Evolutionary conservation across 78 protist species (phyloP), one percentile per base, ranked within the genome.

Genomic region (Acrasis kona): DNA sequence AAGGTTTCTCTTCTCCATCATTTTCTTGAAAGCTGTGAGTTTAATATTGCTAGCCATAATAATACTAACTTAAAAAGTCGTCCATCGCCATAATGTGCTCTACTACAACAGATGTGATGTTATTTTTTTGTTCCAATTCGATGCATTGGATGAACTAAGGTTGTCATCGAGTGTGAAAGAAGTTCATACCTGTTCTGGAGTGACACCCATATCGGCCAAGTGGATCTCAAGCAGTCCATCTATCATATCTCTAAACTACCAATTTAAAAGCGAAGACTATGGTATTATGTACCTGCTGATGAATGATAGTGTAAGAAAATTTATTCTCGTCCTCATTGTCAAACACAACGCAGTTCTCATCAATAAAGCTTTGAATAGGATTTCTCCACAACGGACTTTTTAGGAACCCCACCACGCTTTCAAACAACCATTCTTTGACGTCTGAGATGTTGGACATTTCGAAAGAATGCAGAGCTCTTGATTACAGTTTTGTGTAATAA

Each of bases 1-100:
- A 19, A 57, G 4, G 71, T 80, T 80, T 32, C 76, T 41, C 65
- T 35, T n/a, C 19, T 28, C 77, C 84, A 80, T 80, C 70, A 80
- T 31, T 68, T 73, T 5, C 41, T 73, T 41, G 78, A 80, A 80
- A 34, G 73, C 3, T 40, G n/a, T n/a, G n/a, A n/a, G n/a, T n/a
- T n/a, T n/a, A n/a, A n/a, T n/a, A n/a, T n/a, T n/a, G n/a, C n/a
- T n/a, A n/a, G n/a, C n/a, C n/a, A n/a, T n/a, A n/a, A n/a, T n/a
- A n/a, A n/a, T n/a, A n/a, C n/a, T n/a, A n/a, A n/a, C n/a, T n/a
- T n/a, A 12, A 6, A 57, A 72, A 80, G 64, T 80, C 84, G 39
- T 80, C 84, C 42, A 80, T 19, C 36, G 77, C 65, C 6, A 80
- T 39, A 32, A 80, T 1, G 19, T 72, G 65, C 71, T 79, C 77